Evolutionary conservation across 768 basidiomycete species (phyloP).

Genomic region (Lactarius tabidus): DNA sequence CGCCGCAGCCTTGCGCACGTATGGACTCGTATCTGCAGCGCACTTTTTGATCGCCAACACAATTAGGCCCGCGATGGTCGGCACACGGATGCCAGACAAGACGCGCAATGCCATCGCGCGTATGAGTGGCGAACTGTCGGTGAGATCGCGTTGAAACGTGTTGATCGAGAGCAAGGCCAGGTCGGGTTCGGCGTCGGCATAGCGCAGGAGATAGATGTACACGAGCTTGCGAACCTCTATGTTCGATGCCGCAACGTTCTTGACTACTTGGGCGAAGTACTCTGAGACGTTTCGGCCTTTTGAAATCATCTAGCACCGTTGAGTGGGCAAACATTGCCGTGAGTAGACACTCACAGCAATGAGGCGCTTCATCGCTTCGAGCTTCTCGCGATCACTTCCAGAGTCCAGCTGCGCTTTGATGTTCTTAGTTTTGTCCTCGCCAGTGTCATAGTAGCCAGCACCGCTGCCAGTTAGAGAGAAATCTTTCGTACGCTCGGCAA

Average conservation of each 20-base stretch:
- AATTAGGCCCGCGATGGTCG: conserved; percentile 82
- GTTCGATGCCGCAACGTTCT: conserved; percentile 90
- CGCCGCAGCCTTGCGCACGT: conserved; percentile 90
- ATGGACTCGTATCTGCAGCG: conserved; percentile 87
- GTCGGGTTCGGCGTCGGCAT: conserved; percentile 91
- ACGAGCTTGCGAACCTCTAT: conserved; percentile 95
- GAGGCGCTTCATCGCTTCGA: conserved; percentile 93
- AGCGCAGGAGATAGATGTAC: conserved; percentile 94
- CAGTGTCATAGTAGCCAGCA: conserved; percentile 58
- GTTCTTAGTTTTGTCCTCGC: conserved; percentile 80
- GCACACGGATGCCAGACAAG: conserved; percentile 85
- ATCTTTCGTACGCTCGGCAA: conserved; percentile 78
- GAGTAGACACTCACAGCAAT: conserved; percentile 65
- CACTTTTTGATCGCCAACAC: conserved; percentile 90
- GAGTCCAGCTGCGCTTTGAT: conserved; percentile 86
- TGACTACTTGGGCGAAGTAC: conserved; percentile 96
- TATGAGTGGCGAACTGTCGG: conserved; percentile 88
- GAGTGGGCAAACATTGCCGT: conserved; percentile 2
- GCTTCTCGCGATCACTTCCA: conserved; percentile 80
- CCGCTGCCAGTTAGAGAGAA: conserved; percentile 53
- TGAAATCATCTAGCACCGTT: conserved; percentile 69
- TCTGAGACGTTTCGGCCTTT: conserved; percentile 88
- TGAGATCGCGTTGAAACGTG: conserved; percentile 95
- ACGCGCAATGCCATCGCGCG: conserved; percentile 95
- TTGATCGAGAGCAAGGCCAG: conserved; percentile 95